Percentiles rank a stretch among this genome's conserved stretches.
Conservation (phyloP, 2,329 filamentous ascomycete species). For the Fragosphaeria purpurea region DNA sequence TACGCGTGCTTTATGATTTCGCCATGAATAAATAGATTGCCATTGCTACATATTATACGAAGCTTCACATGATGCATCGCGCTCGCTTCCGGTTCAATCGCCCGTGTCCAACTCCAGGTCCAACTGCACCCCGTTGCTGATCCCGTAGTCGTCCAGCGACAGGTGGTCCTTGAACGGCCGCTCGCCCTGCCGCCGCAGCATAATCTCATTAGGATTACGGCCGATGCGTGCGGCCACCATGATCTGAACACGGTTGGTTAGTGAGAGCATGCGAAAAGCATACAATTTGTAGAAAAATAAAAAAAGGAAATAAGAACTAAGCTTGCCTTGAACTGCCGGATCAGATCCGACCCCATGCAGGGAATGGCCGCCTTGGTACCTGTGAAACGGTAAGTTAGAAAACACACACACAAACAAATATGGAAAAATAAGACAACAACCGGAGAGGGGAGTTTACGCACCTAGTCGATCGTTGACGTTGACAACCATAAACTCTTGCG, state of each 20-base stretch:
- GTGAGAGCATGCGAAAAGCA: too few relatives aligned
- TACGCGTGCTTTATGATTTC: too few relatives aligned
- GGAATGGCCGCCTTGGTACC: conserved; percentile 90
- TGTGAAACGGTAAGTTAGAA: not conserved
- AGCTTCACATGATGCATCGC: too few relatives aligned
- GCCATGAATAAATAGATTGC: too few relatives aligned
- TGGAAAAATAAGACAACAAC: not conserved
- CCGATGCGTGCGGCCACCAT: conserved; percentile 86
- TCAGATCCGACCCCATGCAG: conserved; percentile 73
- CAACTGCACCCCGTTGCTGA: conserved; percentile 75
- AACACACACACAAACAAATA: too few relatives aligned
- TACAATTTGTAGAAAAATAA: too few relatives aligned
- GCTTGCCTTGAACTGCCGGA: conserved; percentile 65
- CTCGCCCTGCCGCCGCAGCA: conserved; percentile 86
- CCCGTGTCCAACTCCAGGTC: conserved; percentile 54
- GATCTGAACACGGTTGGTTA: conserved; percentile 26
- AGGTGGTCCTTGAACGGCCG: conserved; percentile 87
- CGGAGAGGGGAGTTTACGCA: not conserved
- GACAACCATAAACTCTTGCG: conserved; percentile 61
- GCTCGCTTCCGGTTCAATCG: conserved; percentile 29
- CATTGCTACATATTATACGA: too few relatives aligned
- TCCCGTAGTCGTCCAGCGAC: conserved; percentile 83
- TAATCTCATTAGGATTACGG: conserved; percentile 79
- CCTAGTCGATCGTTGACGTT: conserved; percentile 86
- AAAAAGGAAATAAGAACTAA: too few relatives aligned